phyloP scores from a whole-genome alignment of 768 basidiomycete genomes.

The Lactifluus subvellereus region DNA sequence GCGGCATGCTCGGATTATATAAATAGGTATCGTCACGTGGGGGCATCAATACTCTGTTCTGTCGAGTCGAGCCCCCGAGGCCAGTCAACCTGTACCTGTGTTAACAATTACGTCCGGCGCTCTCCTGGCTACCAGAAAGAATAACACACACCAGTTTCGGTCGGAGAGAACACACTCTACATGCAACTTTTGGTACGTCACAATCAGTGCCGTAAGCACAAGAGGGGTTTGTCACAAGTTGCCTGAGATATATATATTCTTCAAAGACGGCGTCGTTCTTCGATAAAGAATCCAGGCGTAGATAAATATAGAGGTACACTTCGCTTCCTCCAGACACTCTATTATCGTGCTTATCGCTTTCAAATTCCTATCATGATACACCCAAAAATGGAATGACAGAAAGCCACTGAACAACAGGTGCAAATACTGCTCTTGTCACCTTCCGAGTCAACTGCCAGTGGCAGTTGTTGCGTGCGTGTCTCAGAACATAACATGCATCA shows the following conservation, averaged over 20 bases:
- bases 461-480: background rate
- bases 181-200: constrained; percentile 12
- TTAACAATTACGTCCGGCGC: constrained; percentile 13
- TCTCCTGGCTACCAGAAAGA: background rate
- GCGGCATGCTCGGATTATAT: background rate
- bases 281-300: background rate
- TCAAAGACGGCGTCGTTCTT: background rate
- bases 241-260: background rate
- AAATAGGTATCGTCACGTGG: constrained; percentile 19
- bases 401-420: background rate
- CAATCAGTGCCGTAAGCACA: constrained; percentile 2
- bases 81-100: no score
- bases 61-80: no score
- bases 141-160: background rate
- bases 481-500: background rate
- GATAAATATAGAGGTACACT: background rate
- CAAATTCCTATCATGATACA: background rate
- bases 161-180: background rate
- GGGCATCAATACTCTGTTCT: no score
- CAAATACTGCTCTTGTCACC: background rate
- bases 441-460: background rate
- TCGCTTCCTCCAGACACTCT: background rate
- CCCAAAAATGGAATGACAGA: background rate
- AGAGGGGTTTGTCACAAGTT: background rate
- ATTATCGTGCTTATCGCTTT: constrained; percentile 4